Base-by-base conservation (phyloP, 2,329 filamentous ascomycete species). In the Alternaria viburni region DNA sequence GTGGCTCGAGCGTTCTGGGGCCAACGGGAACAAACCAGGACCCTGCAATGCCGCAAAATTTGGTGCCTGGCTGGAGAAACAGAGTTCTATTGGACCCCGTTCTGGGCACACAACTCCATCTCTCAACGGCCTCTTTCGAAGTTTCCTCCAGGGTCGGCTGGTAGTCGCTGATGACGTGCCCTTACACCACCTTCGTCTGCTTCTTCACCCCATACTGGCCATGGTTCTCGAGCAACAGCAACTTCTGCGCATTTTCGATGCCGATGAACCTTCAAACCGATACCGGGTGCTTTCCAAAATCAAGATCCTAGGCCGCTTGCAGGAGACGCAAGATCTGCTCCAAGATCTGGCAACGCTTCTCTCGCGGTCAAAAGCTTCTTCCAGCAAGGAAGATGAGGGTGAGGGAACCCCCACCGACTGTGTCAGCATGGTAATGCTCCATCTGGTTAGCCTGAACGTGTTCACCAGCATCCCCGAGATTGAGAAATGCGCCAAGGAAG, bases 371-470 rank as follows among this genome's bases (percentile, higher is more conserved):
- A 21, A 56, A 36, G 21, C 17, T 8, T 19, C 49, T 26, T 44
- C 30, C 9, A 13, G 32, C 30, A 46, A 28, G 3, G n/a, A 62
- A 2, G 26, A 50, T 13, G 36, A 52, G 21, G 54, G n/a, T 17
- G 19, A 19, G 8, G 26, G 32, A 30, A 41, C 36, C 4, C 15
- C 47, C 4, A 19, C 47, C 1, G 55, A 62, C 9, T 58, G 47
- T n/a, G 23, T 45, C 11, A 58, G 59, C 28, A 62, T 62, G 19
- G 44, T 62, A 13, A 62, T 58, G 59, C 54, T 62, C 10, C 59
- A 62, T 58, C 28, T 62, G 54, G 59, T 62, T 45, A 62, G 59
- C 54, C 41, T 62, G 28, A 62, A 62, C n/a, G 59, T 62, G 2
- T 58, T 51, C n/a, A 58, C 54, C 28, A 62, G 59, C 54, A 62